Conservation (phyloP, 192 early-diverging fungal genomes). For the Coemansia umbellata region DNA sequence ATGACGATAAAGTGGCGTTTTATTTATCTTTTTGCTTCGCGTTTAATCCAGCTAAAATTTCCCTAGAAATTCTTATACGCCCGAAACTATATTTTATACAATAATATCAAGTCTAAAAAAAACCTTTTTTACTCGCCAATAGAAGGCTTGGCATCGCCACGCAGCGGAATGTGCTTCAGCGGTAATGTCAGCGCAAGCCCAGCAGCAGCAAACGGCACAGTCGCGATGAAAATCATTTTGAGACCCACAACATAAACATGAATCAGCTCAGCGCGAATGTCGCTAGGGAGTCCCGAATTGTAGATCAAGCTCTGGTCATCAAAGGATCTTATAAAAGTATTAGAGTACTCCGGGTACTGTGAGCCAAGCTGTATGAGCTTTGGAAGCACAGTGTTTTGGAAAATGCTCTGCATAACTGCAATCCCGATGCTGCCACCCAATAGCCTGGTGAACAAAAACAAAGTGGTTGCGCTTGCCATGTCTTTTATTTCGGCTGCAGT, state of each 20-base stretch:
- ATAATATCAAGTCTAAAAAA: neutral
- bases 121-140: constrained; percentile 2
- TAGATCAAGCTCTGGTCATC: constrained; percentile 34
- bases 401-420: constrained; percentile 53
- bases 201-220: constrained; percentile 54
- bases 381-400: constrained; percentile 45
- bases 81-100: too few species aligned
- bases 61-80: too few species aligned
- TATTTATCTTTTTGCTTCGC: too few species aligned
- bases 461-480: constrained; percentile 62
- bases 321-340: constrained; percentile 7
- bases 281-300: constrained; percentile 29
- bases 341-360: constrained; percentile 19
- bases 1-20: too few species aligned
- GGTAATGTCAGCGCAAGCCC: too few species aligned
- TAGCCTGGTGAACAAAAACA: constrained; percentile 61
- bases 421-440: constrained; percentile 59
- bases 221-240: constrained; percentile 53
- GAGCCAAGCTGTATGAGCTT: constrained; percentile 2
- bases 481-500: constrained; percentile 52
- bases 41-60: too few species aligned
- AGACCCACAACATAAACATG: constrained; percentile 54
- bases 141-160: neutral
- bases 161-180: constrained; percentile 19
- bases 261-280: constrained; percentile 21